phyloP scores from a whole-genome alignment of 176 grass and related monocot species.

The Thinopyrum elongatum region DNA sequence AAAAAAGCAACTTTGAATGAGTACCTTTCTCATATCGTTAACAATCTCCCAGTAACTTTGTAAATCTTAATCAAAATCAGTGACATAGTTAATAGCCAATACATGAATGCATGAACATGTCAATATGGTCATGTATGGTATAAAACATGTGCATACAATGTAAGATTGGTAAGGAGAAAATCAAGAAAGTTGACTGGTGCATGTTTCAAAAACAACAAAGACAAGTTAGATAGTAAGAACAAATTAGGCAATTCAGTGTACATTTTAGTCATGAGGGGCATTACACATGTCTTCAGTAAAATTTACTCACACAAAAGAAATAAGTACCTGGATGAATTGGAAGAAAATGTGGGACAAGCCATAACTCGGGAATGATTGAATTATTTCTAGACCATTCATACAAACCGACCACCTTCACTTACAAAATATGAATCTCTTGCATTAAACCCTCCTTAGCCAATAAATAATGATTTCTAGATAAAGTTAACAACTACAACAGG shows the following conservation, averaged over 20 bases:
- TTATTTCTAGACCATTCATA: constrained; percentile 65
- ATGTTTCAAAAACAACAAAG: not conserved
- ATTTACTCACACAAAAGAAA: not conserved
- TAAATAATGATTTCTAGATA: not conserved
- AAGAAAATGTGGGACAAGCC: constrained; percentile 52
- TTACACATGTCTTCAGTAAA: not conserved
- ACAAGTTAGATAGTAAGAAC: not conserved
- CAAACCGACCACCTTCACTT: constrained; percentile 40
- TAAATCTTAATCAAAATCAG: not conserved
- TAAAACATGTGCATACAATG: not conserved
- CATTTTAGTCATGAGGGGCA: not conserved
- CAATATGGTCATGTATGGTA: not conserved
- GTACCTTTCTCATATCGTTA: not conserved
- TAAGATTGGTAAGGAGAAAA: not conserved
- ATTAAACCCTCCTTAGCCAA: not conserved
- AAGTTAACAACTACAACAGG: not conserved
- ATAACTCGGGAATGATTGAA: constrained; percentile 47
- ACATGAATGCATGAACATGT: not conserved
- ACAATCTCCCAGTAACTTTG: not conserved
- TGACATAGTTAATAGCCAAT: not conserved
- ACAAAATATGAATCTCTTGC: not conserved
- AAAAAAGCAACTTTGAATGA: not conserved
- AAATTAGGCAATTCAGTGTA: not conserved
- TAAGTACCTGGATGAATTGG: constrained; percentile 57
- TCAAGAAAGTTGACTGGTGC: not conserved